Evolutionary conservation across 75 land plant species (phyloP).

Genomic region (Selaginella tamariscina): DNA sequence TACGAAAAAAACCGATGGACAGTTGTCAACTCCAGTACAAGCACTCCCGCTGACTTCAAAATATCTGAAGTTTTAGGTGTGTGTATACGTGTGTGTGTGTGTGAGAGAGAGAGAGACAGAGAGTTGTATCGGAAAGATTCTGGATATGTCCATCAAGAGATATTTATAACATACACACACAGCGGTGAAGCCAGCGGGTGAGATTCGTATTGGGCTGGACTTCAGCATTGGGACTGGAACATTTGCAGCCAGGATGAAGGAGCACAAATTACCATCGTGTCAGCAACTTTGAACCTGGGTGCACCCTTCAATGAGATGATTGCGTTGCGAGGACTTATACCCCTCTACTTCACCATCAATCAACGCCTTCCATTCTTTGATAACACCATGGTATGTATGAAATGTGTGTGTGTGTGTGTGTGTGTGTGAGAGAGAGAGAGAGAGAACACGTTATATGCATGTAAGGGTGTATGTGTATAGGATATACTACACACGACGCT

Average conservation of each 20-base stretch:
- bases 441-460: too few relatives aligned
- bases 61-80: constrained; percentile 54
- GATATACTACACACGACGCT: constrained; percentile 68
- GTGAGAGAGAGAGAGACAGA: too few relatives aligned
- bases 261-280: constrained; percentile 51
- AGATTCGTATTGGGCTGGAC: constrained; percentile 73
- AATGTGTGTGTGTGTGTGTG: too few relatives aligned
- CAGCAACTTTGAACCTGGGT: constrained; percentile 67
- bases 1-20: constrained; percentile 38
- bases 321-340: constrained; percentile 65
- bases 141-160: too few relatives aligned
- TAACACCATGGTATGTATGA: too few relatives aligned
- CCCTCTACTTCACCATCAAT: constrained; percentile 44
- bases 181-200: constrained; percentile 52
- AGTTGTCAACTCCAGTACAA: constrained; percentile 23
- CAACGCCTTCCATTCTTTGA: constrained; percentile 86
- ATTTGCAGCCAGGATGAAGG: constrained; percentile 86
- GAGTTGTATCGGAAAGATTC: too few relatives aligned
- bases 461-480: too few relatives aligned
- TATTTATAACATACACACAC: too few relatives aligned
- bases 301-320: constrained; percentile 87
- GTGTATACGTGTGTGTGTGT: too few relatives aligned
- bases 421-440: too few relatives aligned
- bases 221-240: constrained; percentile 60
- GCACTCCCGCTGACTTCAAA: constrained; percentile 39